Evolutionary conservation across 345 rosid species (phyloP), one percentile per base, ranked within the genome.

Genomic region (Pseudoturritis turrita): DNA sequence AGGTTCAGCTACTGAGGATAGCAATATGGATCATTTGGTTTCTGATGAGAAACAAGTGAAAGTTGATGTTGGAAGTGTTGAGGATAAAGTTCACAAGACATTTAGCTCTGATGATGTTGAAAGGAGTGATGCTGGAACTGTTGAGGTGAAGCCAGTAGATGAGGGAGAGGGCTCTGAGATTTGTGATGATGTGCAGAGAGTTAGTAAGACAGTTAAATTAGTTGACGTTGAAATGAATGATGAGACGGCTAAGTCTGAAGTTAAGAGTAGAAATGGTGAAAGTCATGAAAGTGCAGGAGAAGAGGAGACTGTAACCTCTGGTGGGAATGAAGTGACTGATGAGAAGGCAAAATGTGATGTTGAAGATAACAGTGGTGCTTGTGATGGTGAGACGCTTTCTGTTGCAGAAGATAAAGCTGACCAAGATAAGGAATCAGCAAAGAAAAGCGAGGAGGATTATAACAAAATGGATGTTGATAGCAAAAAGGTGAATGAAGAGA

Each of bases 341-440:
- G 69, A 52, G 9, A 61, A 6, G 59, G 69, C 2, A 15, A 41
- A 3, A 3, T 25, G 41, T 52, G 74, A 43, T 22, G 62, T 29
- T 47, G 72, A 46, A 37, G 64, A 9, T 43, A 40, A 26, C 0
- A 37, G 68, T 12, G 62, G 12, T 49, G 72, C 31, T 45, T 7
- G 6, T 31, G 64, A 33, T 11, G 67, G 41, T 29, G 72, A 56
- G 60, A 28, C 1, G 66, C 10, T 47, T 65, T 73, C 77, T 65
- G 60, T 9, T 28, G 51, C 39, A 17, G 51, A 65, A 47, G 14
- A 36, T 7, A 7, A 19, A 28, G 58, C 45, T 62, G 71, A 10
- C 63, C 64, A 53, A 49, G 61, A 18, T 39, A 58, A 39, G 59
- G 44, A 25, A 10, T 7, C 53, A 14, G 21, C 36, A 11, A 15